These are phyloP conservation scores for Knoxdaviesia capensis DNA, from an alignment of 2,329 filamentous ascomycete species.

Conservation along the genomic window DNA sequence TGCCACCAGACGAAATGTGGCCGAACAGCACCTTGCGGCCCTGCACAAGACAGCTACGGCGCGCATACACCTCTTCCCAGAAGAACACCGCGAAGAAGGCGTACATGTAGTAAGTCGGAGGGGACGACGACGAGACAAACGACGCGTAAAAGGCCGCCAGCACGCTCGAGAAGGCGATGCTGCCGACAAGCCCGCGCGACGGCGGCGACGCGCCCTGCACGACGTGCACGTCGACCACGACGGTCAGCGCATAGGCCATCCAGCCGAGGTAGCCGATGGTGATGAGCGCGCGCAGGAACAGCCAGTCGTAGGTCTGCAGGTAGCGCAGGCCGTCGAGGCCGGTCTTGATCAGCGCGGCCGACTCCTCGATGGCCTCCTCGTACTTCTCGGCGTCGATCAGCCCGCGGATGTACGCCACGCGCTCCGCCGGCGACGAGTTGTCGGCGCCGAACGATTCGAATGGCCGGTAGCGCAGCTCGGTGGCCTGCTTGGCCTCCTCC, in stretches of 20 bases:
- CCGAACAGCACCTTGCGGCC: conserved; percentile 51
- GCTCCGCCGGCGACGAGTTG: conserved; percentile 41
- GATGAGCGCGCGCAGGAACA: conserved; percentile 77
- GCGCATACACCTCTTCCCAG: conserved; percentile 87
- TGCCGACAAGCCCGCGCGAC: conserved; percentile 37
- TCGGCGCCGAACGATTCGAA: conserved; percentile 49
- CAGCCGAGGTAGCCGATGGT: conserved; percentile 85
- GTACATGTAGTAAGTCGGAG: conserved; percentile 74
- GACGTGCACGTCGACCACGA: conserved; percentile 74
- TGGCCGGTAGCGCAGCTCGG: conserved; percentile 57
- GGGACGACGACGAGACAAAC: conserved; percentile 61
- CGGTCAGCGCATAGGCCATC: conserved; percentile 83
- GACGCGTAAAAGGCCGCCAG: conserved; percentile 61
- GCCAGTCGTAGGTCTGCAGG: conserved; percentile 95
- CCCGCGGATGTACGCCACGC: conserved; percentile 44
- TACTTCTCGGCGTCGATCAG: conserved; percentile 47
- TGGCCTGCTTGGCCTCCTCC: conserved; percentile 61
- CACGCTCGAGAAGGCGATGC: conserved; percentile 51
- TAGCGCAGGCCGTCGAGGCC: conserved; percentile 74
- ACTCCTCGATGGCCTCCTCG: conserved; percentile 62
- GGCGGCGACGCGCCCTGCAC: conserved; percentile 48
- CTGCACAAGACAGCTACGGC: conserved; percentile 45
- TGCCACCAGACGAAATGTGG: conserved; percentile 40
- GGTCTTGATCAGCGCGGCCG: conserved; percentile 54
- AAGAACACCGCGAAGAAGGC: conserved; percentile 83